These are phyloP conservation scores for Adansonia madagascariensis DNA, from an alignment of 441 rosid genomes.

Conservation along the genomic window DNA sequence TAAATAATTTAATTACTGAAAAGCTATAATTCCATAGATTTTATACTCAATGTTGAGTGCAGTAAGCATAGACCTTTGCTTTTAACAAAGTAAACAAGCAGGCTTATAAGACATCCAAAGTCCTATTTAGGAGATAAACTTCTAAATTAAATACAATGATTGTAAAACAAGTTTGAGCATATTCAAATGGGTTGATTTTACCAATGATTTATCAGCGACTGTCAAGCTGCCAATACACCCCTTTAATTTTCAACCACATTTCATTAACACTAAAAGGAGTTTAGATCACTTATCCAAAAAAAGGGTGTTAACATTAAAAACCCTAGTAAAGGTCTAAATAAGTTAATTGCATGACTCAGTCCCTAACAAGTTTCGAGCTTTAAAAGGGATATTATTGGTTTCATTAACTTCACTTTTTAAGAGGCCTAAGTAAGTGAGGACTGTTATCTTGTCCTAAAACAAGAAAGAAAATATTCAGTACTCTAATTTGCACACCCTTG, in stretches of 20 bases:
- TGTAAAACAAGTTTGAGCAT: background rate
- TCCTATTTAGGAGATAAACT: background rate
- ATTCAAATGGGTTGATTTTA: background rate
- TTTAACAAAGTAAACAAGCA: background rate
- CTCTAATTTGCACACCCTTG: background rate
- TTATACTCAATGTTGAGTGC: background rate
- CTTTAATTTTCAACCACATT: background rate
- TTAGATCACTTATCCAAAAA: too few species aligned
- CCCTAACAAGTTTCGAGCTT: background rate
- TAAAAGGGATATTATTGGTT: constrained; percentile 11
- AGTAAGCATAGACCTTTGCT: background rate
- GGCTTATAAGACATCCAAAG: background rate
- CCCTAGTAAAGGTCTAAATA: background rate
- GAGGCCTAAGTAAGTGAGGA: background rate
- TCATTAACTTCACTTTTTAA: background rate
- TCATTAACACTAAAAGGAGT: background rate
- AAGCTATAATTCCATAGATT: background rate
- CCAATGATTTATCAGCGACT: background rate
- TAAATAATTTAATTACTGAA: background rate
- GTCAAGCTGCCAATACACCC: background rate
- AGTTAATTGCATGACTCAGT: background rate
- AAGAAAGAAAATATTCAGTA: background rate
- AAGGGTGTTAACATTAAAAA: background rate
- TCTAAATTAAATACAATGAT: background rate
- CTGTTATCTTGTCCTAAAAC: background rate